phyloP scores from a whole-genome alignment of 23 red algal genomes.

The Rhodosorus marinus region DNA sequence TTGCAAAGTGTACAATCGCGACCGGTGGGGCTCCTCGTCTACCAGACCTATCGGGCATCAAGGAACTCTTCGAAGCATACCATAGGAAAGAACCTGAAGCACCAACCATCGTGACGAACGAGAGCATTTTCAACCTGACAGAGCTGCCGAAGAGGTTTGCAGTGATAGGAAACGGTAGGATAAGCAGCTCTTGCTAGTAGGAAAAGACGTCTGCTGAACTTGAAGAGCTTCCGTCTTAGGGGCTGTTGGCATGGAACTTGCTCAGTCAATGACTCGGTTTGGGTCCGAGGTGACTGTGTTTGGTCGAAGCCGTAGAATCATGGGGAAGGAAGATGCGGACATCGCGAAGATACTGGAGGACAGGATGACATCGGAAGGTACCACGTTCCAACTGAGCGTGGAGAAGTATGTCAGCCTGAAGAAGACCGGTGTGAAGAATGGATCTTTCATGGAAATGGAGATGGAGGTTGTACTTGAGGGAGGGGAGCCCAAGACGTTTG shows the following conservation, averaged over 20 bases:
- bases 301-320: constrained; percentile 27
- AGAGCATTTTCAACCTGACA: constrained; percentile 58
- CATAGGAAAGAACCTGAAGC: no score
- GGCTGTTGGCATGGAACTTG: constrained; percentile 39
- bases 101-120: no score
- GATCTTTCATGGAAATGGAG: no score
- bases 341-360: constrained; percentile 14
- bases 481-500: no score
- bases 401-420: no score
- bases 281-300: constrained; percentile 33
- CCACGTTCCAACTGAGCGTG: constrained; percentile 18
- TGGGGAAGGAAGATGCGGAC: constrained; percentile 56
- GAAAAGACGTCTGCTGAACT: no score
- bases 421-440: no score
- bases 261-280: constrained; percentile 38
- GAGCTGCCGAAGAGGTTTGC: constrained; percentile 22
- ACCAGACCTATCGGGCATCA: constrained; percentile 23
- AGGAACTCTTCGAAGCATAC: no score
- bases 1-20: constrained; percentile 31
- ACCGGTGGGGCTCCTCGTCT: constrained; percentile 38
- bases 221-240: no score
- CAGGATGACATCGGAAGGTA: constrained; percentile 29
- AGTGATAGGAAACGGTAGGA: constrained; percentile 45
- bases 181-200: no score
- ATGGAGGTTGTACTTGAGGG: no score